Percentiles rank a stretch among this genome's conserved stretches.
phyloP scores from a whole-genome alignment of 306 rosid species.

The Myrica gale region DNA sequence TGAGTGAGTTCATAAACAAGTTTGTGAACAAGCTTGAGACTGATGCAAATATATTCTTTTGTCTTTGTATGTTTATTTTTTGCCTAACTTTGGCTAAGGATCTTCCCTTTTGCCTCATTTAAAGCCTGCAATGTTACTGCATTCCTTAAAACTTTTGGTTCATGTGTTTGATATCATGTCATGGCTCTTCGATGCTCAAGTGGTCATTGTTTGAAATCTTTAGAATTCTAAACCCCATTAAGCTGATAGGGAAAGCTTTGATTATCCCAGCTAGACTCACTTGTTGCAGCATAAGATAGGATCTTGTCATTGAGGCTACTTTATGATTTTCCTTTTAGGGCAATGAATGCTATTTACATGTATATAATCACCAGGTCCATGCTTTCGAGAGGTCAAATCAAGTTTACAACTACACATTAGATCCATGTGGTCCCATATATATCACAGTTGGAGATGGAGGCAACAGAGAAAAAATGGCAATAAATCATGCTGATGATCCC shows the following conservation, averaged over 20 bases:
- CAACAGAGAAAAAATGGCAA: constrained; percentile 82
- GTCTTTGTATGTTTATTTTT: neutral
- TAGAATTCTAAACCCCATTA: too few relatives aligned
- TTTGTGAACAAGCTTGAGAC: neutral
- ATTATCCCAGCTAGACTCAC: neutral
- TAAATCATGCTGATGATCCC: constrained; percentile 52
- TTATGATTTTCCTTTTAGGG: neutral
- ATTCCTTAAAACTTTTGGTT: neutral
- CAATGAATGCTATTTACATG: constrained; percentile 2
- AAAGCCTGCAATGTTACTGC: neutral
- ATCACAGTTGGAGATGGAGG: constrained; percentile 82
- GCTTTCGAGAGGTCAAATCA: constrained; percentile 90
- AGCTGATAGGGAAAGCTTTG: neutral
- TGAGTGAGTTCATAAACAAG: neutral
- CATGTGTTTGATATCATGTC: neutral
- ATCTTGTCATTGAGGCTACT: neutral
- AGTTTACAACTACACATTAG: constrained; percentile 63
- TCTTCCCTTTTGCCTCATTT: neutral
- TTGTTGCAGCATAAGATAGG: neutral
- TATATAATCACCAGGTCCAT: constrained; percentile 61
- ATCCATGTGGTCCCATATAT: constrained; percentile 78
- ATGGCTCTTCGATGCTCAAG: neutral
- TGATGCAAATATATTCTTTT: neutral
- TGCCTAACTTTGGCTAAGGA: neutral
- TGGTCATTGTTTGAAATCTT: neutral